phyloP scores from a whole-genome alignment of 176 grass and related monocot genomes.

The Hordeum marinum region DNA sequence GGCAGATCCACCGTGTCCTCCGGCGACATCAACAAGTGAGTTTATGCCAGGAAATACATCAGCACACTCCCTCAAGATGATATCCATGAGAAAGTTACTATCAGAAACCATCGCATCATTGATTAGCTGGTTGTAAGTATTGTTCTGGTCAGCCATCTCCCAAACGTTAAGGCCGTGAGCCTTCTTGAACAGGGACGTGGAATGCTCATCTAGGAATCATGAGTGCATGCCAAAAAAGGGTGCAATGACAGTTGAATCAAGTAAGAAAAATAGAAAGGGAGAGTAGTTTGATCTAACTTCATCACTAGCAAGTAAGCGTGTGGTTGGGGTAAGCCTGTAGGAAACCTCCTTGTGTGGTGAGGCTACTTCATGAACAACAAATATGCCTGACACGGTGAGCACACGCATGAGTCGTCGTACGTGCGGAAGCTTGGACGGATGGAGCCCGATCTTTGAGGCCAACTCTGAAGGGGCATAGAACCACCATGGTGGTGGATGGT shows the following conservation, averaged over 20 bases:
- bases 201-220: constrained; percentile 21
- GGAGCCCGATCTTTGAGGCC: background rate
- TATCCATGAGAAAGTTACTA: constrained; percentile 2
- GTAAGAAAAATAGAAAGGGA: background rate
- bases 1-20: constrained; percentile 6
- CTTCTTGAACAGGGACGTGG: background rate
- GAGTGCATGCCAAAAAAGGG: constrained; percentile 17
- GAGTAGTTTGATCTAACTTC: background rate
- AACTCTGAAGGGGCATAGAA: constrained; percentile 8
- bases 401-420: constrained; percentile 32
- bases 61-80: background rate
- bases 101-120: constrained; percentile 37
- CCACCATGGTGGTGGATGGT: constrained; percentile 33
- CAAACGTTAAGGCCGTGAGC: constrained; percentile 6
- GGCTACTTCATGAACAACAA: background rate
- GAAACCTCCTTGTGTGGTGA: background rate
- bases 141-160: constrained; percentile 1
- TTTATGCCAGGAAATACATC: constrained; percentile 26
- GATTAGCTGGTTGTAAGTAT: constrained; percentile 19
- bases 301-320: constrained; percentile 15
- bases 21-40: constrained; percentile 45
- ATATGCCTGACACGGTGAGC: constrained; percentile 27
- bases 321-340: constrained; percentile 26
- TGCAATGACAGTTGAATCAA: constrained; percentile 16
- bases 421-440: background rate